A percentile compares a stretch with the other conserved stretches of the same genome.
phyloP scores from a whole-genome alignment of 1,284 basidiomycete genomes.

The Salmacisia buchloeana region DNA sequence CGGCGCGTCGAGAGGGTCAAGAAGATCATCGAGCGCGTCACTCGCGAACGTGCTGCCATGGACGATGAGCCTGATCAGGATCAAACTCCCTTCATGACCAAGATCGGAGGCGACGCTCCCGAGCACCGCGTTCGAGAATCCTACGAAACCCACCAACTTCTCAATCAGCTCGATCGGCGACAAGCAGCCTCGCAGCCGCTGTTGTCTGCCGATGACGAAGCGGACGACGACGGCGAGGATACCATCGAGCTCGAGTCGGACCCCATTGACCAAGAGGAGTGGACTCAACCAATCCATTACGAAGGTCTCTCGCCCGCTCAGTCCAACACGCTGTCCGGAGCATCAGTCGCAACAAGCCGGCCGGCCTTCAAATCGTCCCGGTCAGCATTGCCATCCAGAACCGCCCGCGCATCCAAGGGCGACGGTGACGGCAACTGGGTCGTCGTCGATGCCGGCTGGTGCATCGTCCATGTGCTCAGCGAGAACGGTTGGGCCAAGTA shows the following conservation, averaged over 20 bases:
- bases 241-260: constrained; percentile 17
- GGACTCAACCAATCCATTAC: constrained; percentile 8
- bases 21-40: constrained; percentile 5
- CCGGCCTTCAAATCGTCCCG: constrained; percentile 4
- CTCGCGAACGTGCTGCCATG: not conserved
- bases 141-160: not conserved
- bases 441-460: constrained; percentile 49
- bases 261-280: not conserved
- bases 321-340: constrained; percentile 25
- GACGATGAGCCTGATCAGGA: not conserved
- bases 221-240: constrained; percentile 10
- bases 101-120: no score
- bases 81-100: no score
- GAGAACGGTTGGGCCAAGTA: constrained; percentile 35
- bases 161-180: not conserved
- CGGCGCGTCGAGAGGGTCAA: not conserved
- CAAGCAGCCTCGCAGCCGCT: not conserved
- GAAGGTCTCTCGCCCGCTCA: constrained; percentile 31
- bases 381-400: not conserved
- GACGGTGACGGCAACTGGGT: constrained; percentile 46
- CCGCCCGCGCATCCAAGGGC: constrained; percentile 19
- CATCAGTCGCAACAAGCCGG: constrained; percentile 15
- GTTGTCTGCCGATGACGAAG: not conserved
- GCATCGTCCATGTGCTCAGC: constrained; percentile 49
- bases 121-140: not conserved